These are phyloP conservation scores for Cetraspora pellucida DNA, from an alignment of 192 early-diverging fungal genomes.

Conservation along the genomic window DNA sequence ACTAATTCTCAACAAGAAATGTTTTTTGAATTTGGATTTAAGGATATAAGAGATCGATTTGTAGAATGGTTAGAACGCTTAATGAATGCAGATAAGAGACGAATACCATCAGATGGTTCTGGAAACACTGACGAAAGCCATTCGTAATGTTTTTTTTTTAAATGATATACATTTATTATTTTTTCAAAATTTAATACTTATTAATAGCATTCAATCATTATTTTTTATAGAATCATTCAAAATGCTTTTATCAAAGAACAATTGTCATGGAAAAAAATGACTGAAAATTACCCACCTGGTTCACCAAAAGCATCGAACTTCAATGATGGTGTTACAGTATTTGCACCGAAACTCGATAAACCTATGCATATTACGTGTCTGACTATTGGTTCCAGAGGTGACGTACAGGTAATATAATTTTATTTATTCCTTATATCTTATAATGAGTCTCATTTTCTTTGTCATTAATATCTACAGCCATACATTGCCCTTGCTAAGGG, in stretches of 20 bases:
- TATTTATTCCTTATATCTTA: not conserved
- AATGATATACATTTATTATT: too few species aligned
- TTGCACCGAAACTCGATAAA: constrained; percentile 38
- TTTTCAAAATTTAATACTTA: not conserved
- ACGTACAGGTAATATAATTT: constrained; percentile 61
- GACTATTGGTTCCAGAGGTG: constrained; percentile 76
- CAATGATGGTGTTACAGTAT: not conserved
- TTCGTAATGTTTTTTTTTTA: not conserved
- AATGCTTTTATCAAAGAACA: constrained; percentile 19
- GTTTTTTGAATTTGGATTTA: constrained; percentile 60
- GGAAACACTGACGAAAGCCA: not conserved
- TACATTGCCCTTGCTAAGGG: constrained; percentile 70
- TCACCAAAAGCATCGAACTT: constrained; percentile 32
- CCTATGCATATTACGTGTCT: constrained; percentile 66
- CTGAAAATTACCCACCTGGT: constrained; percentile 4
- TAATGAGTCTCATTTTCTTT: not conserved
- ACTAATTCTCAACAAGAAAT: constrained; percentile 56
- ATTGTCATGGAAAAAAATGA: not conserved
- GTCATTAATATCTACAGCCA: not conserved
- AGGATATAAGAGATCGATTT: constrained; percentile 48
- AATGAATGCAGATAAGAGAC: constrained; percentile 21
- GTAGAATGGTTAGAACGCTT: constrained; percentile 36
- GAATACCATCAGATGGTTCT: not conserved
- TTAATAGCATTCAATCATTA: not conserved
- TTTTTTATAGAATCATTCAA: not conserved